These are phyloP conservation scores for Penicillium roqueforti DNA, from an alignment of 495 filamentous ascomycete species.

Conservation along the genomic window DNA sequence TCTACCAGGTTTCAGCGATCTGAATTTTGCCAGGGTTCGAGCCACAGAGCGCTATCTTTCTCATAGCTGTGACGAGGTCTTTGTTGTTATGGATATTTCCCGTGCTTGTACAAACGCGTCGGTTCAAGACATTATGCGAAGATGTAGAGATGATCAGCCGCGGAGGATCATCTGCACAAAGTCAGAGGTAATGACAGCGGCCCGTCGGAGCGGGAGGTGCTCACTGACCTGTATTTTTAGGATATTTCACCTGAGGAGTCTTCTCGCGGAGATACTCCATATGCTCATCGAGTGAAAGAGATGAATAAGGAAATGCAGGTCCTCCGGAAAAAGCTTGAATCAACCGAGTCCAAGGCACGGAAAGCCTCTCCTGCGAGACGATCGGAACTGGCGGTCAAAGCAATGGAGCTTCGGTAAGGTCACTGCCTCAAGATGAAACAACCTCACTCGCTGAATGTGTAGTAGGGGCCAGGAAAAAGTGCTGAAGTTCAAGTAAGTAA, in stretches of 20 bases:
- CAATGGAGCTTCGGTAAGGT: no score
- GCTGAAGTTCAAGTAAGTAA: constrained; percentile 14
- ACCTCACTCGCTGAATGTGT: neutral
- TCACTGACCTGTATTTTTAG: constrained; percentile 6
- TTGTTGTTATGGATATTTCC: constrained; percentile 24
- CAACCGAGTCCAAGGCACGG: no score
- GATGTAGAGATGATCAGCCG: constrained; percentile 14
- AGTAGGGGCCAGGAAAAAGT: constrained; percentile 11
- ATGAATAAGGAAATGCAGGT: no score
- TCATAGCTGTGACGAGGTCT: constrained; percentile 30
- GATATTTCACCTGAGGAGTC: constrained; percentile 19
- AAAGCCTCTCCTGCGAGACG: no score
- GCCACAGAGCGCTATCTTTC: constrained; percentile 28
- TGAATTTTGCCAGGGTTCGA: constrained; percentile 26
- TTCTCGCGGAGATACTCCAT: no score
- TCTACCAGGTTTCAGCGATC: no score
- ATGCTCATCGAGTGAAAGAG: no score
- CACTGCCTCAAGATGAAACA: no score
- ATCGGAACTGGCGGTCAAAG: no score
- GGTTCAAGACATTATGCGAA: constrained; percentile 19
- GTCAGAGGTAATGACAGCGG: constrained; percentile 18
- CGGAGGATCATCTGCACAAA: constrained; percentile 25
- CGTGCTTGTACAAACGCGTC: constrained; percentile 22
- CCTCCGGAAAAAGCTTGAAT: no score
- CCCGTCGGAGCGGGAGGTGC: neutral